Base-by-base conservation (phyloP, 2,329 filamentous ascomycete species). In the Moelleriella libera region DNA sequence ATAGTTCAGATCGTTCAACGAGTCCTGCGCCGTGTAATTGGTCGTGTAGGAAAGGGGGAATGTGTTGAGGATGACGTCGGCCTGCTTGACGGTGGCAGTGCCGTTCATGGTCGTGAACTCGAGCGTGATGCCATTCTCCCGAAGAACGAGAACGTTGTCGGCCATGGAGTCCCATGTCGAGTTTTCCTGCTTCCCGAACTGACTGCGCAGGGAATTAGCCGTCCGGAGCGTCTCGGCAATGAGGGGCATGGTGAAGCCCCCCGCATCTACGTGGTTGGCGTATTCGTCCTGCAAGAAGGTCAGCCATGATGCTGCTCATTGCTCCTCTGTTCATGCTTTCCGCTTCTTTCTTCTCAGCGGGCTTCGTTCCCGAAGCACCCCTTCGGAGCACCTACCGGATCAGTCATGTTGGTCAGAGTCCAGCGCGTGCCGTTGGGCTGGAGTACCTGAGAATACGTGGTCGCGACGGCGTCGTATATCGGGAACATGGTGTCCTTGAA, bases 21-120 rank as follows among this genome's bases (percentile, higher is more conserved):
- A 47, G 14, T 56, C 48, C 10, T 52, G 43, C 4, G 49, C 32
- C 9, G 46, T 53, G 41, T 56, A 56, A 39, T 55, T 55, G 12
- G 10, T 76, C 70, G 53, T 80, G 68, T 77, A 83, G 46, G 74
- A 71, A 2, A 84, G 61, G 2, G 82, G 75, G 55, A 78, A 83
- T 7, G 80, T 81, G 46, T 79, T 71, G 42, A 85, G 63, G 31
- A 84, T 76, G 10, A 85, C 72, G 56, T 85, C 82, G 0, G 81
- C 82, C 60, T 85, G 82, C 58, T 85, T 85, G 46, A 84, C 79
- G 0, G 68, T 66, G 5, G 82, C 73, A 21, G 71, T 76, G 30
- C 79, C 79, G 55, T 82, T 83, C 80, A 84, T 83, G 0, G 70
- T 71, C 0, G 68, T 72, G 52, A 82, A 85, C 54, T 85, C 81